Conservation (phyloP, 2,329 filamentous ascomycete genomes). For the Alternaria rosae region DNA sequence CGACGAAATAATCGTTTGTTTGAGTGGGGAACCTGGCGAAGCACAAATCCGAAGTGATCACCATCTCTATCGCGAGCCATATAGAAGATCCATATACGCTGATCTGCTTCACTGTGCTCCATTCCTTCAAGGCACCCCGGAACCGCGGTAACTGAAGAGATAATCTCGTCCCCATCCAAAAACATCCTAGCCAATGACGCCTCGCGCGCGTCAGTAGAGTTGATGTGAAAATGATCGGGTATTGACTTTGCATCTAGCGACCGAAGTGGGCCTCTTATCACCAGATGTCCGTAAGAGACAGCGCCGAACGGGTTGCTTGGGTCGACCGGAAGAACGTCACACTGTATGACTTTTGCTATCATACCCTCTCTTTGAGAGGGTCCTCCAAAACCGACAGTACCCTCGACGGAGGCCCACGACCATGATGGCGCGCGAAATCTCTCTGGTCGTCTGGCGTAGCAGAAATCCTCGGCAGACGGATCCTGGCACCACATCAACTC, state of each 20-base stretch:
- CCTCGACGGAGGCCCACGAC: background rate
- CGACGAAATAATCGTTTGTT: background rate
- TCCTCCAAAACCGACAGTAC: background rate
- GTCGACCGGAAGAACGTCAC: background rate
- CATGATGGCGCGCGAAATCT: background rate
- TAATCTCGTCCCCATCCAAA: background rate
- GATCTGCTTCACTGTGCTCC: background rate
- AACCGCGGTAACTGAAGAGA: background rate
- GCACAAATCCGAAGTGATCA: background rate
- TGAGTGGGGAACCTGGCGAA: background rate
- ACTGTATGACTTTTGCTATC: background rate
- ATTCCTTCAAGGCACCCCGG: too few species aligned
- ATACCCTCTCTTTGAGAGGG: background rate
- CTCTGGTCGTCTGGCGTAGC: background rate
- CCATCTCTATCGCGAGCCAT: background rate
- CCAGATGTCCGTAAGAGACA: background rate
- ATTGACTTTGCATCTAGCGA: background rate
- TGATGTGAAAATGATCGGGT: background rate
- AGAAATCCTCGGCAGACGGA: background rate
- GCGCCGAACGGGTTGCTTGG: background rate
- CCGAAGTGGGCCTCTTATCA: background rate
- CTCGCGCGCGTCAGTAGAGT: background rate
- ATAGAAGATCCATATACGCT: background rate
- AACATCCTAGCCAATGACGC: background rate
- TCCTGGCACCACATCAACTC: background rate